These are phyloP conservation scores for Microstegium vimineum DNA, from an alignment of 176 grass and related monocot genomes.

Conservation along the genomic window DNA sequence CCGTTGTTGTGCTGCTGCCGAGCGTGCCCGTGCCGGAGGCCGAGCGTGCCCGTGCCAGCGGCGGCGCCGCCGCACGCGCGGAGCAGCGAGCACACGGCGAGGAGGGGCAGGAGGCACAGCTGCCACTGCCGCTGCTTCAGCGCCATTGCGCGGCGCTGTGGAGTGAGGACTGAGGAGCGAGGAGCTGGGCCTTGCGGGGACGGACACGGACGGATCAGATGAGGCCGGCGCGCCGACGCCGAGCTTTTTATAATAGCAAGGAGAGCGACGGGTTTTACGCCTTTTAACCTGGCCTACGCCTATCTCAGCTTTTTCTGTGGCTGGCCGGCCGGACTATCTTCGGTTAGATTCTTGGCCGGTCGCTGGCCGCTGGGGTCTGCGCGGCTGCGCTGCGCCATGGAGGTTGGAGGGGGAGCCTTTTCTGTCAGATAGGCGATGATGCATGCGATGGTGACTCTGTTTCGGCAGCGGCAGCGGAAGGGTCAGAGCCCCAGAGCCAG, in stretches of 20 bases:
- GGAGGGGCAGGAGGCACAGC: conserved; percentile 13
- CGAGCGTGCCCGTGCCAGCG: conserved; percentile 4
- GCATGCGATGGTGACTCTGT: not conserved
- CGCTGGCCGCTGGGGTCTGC: not conserved
- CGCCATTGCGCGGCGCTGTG: conserved; percentile 31
- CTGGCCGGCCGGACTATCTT: conserved; percentile 2
- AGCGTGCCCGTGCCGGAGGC: conserved; percentile 28
- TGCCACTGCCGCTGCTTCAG: not conserved
- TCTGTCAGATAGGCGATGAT: not conserved
- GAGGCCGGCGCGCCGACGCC: not conserved
- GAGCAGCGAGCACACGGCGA: conserved; percentile 23
- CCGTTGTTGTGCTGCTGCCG: conserved; percentile 31
- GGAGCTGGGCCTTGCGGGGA: not conserved
- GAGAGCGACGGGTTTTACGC: not conserved
- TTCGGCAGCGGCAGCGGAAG: not conserved
- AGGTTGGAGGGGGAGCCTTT: not conserved
- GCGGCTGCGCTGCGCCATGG: not conserved
- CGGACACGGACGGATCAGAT: not conserved
- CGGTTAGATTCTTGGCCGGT: conserved; percentile 19
- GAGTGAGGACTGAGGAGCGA: not conserved
- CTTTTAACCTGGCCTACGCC: not conserved
- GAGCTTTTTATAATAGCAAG: conserved; percentile 21
- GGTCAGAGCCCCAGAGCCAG: too few relatives aligned
- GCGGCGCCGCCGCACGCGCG: conserved; percentile 1
- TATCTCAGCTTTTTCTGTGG: conserved; percentile 25